Evolutionary conservation across 202 grass and related monocot genomes (phyloP).

Genomic region (Zoysia matrella): DNA sequence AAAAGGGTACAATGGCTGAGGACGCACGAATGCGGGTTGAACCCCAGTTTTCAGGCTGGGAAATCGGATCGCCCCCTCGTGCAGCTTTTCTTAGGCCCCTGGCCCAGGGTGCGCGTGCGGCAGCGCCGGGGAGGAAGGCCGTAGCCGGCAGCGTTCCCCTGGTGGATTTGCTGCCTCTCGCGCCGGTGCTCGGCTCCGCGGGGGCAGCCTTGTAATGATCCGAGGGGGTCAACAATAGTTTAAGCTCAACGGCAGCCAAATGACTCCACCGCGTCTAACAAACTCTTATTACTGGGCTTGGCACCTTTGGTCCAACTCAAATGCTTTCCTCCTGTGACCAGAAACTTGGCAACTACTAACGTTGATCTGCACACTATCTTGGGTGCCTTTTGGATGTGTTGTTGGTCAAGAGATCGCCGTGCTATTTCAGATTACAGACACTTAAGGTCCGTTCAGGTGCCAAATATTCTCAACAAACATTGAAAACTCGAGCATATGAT

Average conservation of each 20-base stretch:
- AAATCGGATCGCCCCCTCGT: constrained; percentile 75
- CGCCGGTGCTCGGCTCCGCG: constrained; percentile 31
- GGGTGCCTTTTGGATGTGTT: background rate
- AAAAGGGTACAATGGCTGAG: constrained; percentile 70
- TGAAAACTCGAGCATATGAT: constrained; percentile 14
- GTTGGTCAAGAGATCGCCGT: background rate
- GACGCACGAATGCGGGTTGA: constrained; percentile 94
- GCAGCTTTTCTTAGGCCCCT: constrained; percentile 32
- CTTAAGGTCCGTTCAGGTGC: background rate
- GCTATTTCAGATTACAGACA: background rate
- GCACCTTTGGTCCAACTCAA: constrained; percentile 18
- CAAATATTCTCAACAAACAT: constrained; percentile 45
- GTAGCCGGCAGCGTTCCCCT: constrained; percentile 16
- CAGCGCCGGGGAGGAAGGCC: background rate
- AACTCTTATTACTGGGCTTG: background rate
- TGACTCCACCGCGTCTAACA: background rate
- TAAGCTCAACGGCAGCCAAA: background rate
- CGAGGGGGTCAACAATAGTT: constrained; percentile 57
- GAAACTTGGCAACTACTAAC: background rate
- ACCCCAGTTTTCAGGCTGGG: constrained; percentile 96
- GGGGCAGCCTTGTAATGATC: constrained; percentile 54
- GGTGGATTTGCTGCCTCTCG: constrained; percentile 33
- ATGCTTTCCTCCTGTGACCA: background rate
- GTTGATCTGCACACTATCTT: constrained; percentile 18
- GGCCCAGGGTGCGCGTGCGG: constrained; percentile 21